Base-by-base conservation (phyloP, 2,329 filamentous ascomycete species). In the Diaporthe longicolla region DNA sequence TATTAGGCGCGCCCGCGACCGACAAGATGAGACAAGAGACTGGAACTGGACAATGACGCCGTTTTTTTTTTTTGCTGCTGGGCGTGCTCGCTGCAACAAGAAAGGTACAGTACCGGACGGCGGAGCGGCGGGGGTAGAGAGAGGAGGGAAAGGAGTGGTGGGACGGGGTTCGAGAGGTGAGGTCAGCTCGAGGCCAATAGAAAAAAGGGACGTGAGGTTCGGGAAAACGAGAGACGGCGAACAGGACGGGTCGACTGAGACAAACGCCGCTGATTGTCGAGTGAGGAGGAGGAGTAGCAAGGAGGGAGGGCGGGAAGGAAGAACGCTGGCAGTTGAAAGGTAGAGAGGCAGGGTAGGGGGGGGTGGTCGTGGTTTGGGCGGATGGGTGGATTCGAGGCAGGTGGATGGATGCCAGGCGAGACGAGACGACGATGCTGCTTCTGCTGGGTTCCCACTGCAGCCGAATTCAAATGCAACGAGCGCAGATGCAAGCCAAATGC, bases 211-310 rank as follows among this genome's bases (percentile, higher is more conserved):
- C 35, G 59, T 13, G 45, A n/a, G 24, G 40, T 29, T 63, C 24
- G 40, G 63, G 63, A 32, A 66, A 68, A 68, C 63, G 63, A 68
- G 63, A 68, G 63, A 68, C 63, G 63, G 48, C 63, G 63, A 54
- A 68, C 45, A 54, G 63, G 63, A 68, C 63, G 63, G 63, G 63
- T 68, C 63, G 63, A 66, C 63, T 37, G 63, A 52, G 63, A 68
- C 32, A 68, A 54, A 68, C 63, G 63, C 63, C 63, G 63, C 63
- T 68, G 63, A 40, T 54, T 65, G 63, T 68, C 63, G 48, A 54
- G 63, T 48, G 48, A 54, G 63, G 40, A 68, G 45, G 26, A 50
- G 40, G 8, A 48, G 43, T 19, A 43, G 40, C 40, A 43, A 43
- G 40, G 40, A 17, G 40, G 40, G 48, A 54, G 63, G 45, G 63